A percentile compares a stretch with the other conserved stretches of the same genome.
These are phyloP conservation scores for Globisporangium orthogonon DNA, from an alignment of 352 stramenopile species.

Conservation along the genomic window DNA sequence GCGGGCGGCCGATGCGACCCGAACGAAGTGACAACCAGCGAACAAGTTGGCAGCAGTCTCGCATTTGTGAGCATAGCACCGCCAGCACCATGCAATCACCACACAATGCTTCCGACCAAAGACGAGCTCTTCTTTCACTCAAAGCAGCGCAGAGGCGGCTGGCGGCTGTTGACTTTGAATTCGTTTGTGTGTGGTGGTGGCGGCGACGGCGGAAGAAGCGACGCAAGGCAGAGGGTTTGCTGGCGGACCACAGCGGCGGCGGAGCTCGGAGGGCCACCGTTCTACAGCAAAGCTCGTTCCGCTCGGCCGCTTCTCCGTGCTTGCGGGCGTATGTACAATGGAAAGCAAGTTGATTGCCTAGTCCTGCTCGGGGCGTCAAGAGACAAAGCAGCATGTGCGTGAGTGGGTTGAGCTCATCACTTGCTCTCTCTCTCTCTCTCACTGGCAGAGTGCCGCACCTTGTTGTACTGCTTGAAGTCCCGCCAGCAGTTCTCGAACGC, in stretches of 20 bases:
- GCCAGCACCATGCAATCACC: not conserved
- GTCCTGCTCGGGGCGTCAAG: not conserved
- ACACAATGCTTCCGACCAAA: not conserved
- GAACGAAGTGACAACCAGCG: not conserved
- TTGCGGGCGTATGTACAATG: not conserved
- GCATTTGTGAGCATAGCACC: no score
- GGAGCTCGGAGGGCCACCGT: not conserved
- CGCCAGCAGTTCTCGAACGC: constrained; percentile 82
- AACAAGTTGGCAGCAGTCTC: not conserved
- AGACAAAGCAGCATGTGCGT: not conserved
- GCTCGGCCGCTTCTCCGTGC: not conserved
- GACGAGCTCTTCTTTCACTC: not conserved
- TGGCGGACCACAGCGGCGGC: not conserved
- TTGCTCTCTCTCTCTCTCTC: no score
- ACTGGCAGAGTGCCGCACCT: constrained; percentile 1
- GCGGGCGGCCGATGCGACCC: not conserved
- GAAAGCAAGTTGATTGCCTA: not conserved
- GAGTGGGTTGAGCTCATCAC: not conserved
- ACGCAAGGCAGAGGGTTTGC: not conserved
- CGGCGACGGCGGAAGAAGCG: not conserved
- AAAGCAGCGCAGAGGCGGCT: not conserved
- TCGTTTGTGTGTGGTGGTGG: not conserved
- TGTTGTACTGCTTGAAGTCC: constrained; percentile 65
- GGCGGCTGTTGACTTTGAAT: not conserved
- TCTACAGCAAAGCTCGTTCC: not conserved